Evolutionary conservation across 2,329 filamentous ascomycete species (phyloP).

Genomic region (Botrytis cinerea): DNA sequence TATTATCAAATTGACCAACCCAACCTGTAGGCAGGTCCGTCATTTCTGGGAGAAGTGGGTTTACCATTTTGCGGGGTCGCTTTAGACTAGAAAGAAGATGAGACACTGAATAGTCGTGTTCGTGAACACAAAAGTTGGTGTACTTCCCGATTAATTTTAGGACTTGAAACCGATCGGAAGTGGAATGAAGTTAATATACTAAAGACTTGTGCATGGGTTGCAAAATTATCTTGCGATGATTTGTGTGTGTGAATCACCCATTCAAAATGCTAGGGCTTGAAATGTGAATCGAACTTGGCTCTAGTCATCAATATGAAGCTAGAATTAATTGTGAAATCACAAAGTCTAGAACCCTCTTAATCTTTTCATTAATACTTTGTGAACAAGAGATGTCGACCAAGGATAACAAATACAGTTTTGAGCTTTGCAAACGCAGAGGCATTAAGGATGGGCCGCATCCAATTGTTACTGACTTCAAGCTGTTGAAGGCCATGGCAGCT

Average conservation of each 20-base stretch:
- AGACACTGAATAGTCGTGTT: too few species aligned
- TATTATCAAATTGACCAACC: slow-evolving; percentile 11
- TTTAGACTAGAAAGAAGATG: not conserved
- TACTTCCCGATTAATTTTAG: not conserved
- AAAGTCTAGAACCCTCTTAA: not conserved
- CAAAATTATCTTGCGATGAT: not conserved
- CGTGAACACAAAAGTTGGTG: not conserved
- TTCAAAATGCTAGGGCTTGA: not conserved
- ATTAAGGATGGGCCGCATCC: not conserved
- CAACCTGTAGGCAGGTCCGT: slow-evolving; percentile 11
- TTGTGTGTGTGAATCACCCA: not conserved
- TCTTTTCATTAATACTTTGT: not conserved
- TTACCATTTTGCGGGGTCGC: not conserved
- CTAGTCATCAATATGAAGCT: not conserved
- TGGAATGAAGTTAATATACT: not conserved
- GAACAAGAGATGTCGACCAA: slow-evolving; percentile 14
- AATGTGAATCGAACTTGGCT: not conserved
- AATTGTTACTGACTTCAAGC: slow-evolving; percentile 18
- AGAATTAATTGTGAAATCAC: not conserved
- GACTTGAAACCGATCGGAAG: not conserved
- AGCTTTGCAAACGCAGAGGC: slow-evolving; percentile 23
- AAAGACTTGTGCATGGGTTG: not conserved
- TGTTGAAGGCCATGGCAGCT: not conserved
- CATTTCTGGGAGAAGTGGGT: slow-evolving; percentile 16
- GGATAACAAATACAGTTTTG: not conserved